Evolutionary conservation across 139 green algal species (phyloP).

Genomic region (Chlamydomonas sphaeroides): DNA sequence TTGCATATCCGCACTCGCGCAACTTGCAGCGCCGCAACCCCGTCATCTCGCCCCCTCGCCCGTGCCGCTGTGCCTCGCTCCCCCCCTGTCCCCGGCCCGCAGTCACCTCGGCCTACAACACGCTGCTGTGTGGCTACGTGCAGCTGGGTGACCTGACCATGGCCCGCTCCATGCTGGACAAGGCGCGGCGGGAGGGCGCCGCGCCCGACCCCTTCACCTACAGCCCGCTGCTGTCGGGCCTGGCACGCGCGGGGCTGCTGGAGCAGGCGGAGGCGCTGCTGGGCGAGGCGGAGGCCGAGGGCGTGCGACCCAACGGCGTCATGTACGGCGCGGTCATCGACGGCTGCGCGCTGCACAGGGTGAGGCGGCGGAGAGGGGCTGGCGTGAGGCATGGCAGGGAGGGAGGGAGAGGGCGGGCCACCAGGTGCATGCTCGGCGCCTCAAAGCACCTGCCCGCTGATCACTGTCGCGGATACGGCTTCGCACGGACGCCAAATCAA

Average conservation of each 20-base stretch:
- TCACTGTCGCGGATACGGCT: not conserved
- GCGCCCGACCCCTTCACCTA: constrained; percentile 67
- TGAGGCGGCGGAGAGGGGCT: no score
- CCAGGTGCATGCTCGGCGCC: no score
- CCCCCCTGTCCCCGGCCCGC: not conserved
- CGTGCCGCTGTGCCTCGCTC: no score
- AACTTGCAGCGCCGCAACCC: not conserved
- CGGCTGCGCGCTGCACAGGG: constrained; percentile 3
- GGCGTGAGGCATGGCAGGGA: no score
- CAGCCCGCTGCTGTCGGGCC: constrained; percentile 57
- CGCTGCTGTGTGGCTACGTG: constrained; percentile 65
- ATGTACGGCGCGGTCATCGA: constrained; percentile 41
- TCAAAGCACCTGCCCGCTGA: no score
- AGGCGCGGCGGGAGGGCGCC: constrained; percentile 55
- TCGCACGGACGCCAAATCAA: constrained; percentile 9
- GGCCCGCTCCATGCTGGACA: constrained; percentile 49
- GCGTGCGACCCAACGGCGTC: constrained; percentile 22
- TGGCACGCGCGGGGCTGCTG: constrained; percentile 26
- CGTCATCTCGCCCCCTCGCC: no score
- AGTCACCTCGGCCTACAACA: constrained; percentile 76
- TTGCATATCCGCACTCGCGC: no score
- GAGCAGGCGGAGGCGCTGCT: constrained; percentile 39
- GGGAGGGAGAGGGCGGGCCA: no score
- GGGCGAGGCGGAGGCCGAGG: constrained; percentile 47
- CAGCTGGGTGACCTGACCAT: constrained; percentile 37